Evolutionary conservation across 139 green algal species (phyloP), one percentile per base, ranked within the genome.

Genomic region (Coelastrella sp.): DNA sequence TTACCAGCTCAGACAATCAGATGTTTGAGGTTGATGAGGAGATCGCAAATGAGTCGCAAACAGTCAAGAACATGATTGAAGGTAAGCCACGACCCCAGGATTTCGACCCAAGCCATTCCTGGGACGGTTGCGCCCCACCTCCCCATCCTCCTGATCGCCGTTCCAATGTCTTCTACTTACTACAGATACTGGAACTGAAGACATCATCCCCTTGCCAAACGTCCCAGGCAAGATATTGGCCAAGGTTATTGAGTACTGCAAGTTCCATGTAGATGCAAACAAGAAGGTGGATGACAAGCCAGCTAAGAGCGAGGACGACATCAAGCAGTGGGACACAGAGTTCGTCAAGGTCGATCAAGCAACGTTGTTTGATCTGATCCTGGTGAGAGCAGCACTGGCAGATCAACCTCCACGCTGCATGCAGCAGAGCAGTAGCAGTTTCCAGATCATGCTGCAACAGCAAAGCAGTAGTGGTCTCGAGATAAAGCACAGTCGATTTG

Each of bases 291-390:
- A 95, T 60, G 89, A 91, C 74, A 95, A 96, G 88, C 85, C 93
- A 7, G 51, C 77, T 35, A 97, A 97, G 88, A 90, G 64, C 9
- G 95, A 98, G 37, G 97, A 99, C 1, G 96, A 99, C 13, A 77
- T 99, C 21, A 93, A 92, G 83, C 74, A 81, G 17, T 99, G 95
- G 93, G 96, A 99, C 86, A 89, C 87, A 4, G 96, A 99, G 73
- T 99, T 99, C 74, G 93, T 98, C 45, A 98, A 98, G 82, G 95
- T 99, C n/a, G 98, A 99, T 85, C 96, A 99, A 77, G 89, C 87
- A 2, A 97, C 94, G 5, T 92, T 99, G 21, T 99, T 99, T 75
- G 97, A 99, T 85, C 92, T 99, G n/a, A 99, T 99, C 69, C 79
- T 99, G 92, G 93, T 96, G 66, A 78, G 88, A 74, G 43, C 30